Conservation (phyloP, 495 filamentous ascomycete species). For the Aspergillus nanangensis region DNA sequence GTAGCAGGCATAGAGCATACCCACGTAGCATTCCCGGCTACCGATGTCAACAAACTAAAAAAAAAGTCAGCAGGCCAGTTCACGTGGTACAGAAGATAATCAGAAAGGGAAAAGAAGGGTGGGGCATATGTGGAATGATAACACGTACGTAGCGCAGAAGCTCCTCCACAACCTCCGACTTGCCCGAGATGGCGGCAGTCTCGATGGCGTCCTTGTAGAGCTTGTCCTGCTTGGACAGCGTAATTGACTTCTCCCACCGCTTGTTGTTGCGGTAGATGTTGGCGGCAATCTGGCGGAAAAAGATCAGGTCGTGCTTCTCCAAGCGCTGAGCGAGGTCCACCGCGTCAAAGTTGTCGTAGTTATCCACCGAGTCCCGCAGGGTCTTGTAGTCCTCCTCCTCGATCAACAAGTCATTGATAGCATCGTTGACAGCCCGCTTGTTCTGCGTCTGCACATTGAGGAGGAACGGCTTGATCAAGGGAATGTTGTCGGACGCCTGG, state of each 20-base stretch:
- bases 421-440: conserved; percentile 96
- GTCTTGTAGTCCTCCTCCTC: conserved; percentile 99
- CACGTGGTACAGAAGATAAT: not conserved
- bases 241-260: conserved; percentile 99
- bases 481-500: conserved; percentile 96
- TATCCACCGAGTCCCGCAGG: conserved; percentile 93
- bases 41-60: conserved; percentile 97
- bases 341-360: conserved; percentile 98
- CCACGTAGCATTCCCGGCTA: conserved; percentile 97
- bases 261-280: conserved; percentile 99
- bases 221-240: conserved; percentile 97
- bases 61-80: conserved; percentile 4
- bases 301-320: conserved; percentile 94
- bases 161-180: conserved; percentile 90
- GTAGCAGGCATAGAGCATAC: conserved; percentile 98
- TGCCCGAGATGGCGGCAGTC: conserved; percentile 91
- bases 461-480: conserved; percentile 98
- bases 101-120: conserved; percentile 5
- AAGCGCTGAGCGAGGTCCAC: conserved; percentile 91
- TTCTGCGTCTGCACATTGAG: conserved; percentile 96
- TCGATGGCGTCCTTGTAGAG: conserved; percentile 99
- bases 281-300: conserved; percentile 98
- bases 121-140: no score
- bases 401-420: conserved; percentile 96
- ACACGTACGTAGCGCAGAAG: conserved; percentile 87